Conservation (phyloP, 1,284 basidiomycete species). For the Xanthoconium separans region DNA sequence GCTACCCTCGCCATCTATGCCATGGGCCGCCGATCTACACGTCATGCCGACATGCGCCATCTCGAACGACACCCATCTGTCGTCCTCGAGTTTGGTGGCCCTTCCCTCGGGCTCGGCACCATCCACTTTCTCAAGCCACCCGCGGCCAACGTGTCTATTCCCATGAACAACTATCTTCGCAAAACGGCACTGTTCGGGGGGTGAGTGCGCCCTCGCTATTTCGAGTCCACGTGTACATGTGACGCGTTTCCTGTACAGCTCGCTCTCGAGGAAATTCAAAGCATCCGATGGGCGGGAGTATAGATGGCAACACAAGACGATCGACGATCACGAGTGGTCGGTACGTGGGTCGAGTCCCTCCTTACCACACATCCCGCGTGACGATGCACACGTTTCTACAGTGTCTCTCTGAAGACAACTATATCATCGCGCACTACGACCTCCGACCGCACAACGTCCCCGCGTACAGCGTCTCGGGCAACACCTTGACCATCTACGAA, state of each 20-base stretch:
- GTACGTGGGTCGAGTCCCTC: conserved; percentile 36
- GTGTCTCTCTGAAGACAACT: conserved; percentile 57
- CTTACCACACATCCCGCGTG: not conserved
- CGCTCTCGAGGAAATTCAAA: conserved; percentile 61
- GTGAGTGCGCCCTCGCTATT: conserved; percentile 37
- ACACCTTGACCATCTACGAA: conserved; percentile 62
- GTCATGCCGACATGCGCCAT: conserved; percentile 52
- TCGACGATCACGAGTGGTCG: conserved; percentile 65
- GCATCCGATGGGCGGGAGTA: conserved; percentile 67
- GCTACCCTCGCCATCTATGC: conserved; percentile 51
- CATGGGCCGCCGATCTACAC: conserved; percentile 60
- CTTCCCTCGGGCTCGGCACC: conserved; percentile 53
- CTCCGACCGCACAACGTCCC: conserved; percentile 51
- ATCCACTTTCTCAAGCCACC: conserved; percentile 48
- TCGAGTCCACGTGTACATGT: not conserved
- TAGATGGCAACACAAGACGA: conserved; percentile 54
- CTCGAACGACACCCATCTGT: conserved; percentile 49
- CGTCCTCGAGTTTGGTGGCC: conserved; percentile 53
- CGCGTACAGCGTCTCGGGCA: conserved; percentile 62
- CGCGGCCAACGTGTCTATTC: conserved; percentile 40
- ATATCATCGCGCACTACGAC: conserved; percentile 58
- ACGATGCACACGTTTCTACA: conserved; percentile 28
- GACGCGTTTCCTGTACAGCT: conserved; percentile 36
- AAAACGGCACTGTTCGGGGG: conserved; percentile 62
- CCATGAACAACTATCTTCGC: conserved; percentile 60